Conservation (phyloP, 192 early-diverging fungal genomes). For the Linderina pennispora region DNA sequence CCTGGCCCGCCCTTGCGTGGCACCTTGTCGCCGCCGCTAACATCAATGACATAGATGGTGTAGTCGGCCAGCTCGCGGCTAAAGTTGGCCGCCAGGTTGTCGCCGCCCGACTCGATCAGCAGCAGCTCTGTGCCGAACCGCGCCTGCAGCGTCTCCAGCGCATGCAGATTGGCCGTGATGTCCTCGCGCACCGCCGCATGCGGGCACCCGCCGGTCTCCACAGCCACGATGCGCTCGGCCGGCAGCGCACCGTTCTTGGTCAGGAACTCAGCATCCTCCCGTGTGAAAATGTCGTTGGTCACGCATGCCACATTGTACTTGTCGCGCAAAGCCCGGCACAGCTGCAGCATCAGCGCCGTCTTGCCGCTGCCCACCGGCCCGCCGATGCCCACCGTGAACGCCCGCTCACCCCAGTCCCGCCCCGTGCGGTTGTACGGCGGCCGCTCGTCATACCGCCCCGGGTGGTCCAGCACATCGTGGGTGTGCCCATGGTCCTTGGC, state of each 20-base stretch:
- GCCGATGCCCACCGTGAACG: conserved; percentile 93
- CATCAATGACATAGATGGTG: conserved; percentile 98
- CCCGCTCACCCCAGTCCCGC: conserved; percentile 85
- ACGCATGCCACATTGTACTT: conserved; percentile 82
- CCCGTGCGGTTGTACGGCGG: conserved; percentile 61
- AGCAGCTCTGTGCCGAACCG: conserved; percentile 78
- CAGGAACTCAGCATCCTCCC: conserved; percentile 95
- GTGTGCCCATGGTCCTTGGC: conserved; percentile 78
- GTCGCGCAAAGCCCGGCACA: conserved; percentile 78
- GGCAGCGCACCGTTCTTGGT: conserved; percentile 83
- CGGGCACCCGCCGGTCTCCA: conserved; percentile 96
- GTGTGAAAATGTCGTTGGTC: conserved; percentile 97
- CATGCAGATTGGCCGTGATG: conserved; percentile 90
- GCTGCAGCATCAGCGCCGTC: conserved; percentile 85
- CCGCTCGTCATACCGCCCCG: conserved; percentile 75
- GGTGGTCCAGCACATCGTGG: conserved; percentile 85
- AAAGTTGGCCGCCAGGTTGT: conserved; percentile 87
- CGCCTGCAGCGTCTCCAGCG: conserved; percentile 81
- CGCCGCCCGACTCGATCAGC: conserved; percentile 90
- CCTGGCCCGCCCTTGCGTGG: conserved; percentile 97
- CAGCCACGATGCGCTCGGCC: conserved; percentile 80
- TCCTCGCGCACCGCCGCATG: conserved; percentile 95
- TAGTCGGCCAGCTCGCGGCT: conserved; percentile 77
- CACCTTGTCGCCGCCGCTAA: conserved; percentile 95
- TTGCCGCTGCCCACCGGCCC: conserved; percentile 96